Evolutionary conservation across 2,329 filamentous ascomycete genomes (phyloP).

Genomic region (Cladosporium sp.): DNA sequence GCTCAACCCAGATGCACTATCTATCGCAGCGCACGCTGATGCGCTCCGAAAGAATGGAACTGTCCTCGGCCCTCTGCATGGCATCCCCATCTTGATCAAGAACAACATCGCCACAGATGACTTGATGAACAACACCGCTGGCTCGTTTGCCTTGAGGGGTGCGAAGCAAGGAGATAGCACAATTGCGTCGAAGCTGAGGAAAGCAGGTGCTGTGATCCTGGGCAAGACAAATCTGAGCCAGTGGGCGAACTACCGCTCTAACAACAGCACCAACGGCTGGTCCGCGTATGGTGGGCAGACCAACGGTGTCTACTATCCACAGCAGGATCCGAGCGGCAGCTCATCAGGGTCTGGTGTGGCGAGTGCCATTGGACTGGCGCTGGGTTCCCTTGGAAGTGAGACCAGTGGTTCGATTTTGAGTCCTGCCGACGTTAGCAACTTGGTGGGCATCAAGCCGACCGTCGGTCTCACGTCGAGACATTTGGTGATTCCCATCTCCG

Average conservation of each 20-base stretch:
- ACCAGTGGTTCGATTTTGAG: slow-evolving; percentile 59
- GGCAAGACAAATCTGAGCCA: slow-evolving; percentile 61
- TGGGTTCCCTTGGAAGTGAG: slow-evolving; percentile 55
- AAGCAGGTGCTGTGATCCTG: slow-evolving; percentile 57
- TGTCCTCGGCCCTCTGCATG: slow-evolving; percentile 51
- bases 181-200: slow-evolving; percentile 53
- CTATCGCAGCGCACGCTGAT: slow-evolving; percentile 45
- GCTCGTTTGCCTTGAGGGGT: slow-evolving; percentile 57
- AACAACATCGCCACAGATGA: slow-evolving; percentile 61
- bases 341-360: slow-evolving; percentile 58
- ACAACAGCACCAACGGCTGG: slow-evolving; percentile 57
- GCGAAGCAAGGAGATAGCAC: slow-evolving; percentile 55
- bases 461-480: slow-evolving; percentile 57
- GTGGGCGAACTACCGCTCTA: slow-evolving; percentile 58
- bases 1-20: slow-evolving; percentile 49
- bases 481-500: slow-evolving; percentile 58
- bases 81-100: slow-evolving; percentile 61
- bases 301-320: slow-evolving; percentile 54
- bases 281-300: slow-evolving; percentile 58
- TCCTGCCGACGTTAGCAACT: slow-evolving; percentile 51
- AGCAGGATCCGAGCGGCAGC: slow-evolving; percentile 57
- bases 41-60: slow-evolving; percentile 42
- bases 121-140: slow-evolving; percentile 58
- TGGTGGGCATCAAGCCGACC: slow-evolving; percentile 63
- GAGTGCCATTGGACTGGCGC: slow-evolving; percentile 52